Evolutionary conservation across 495 filamentous ascomycete species (phyloP), one percentile per base, ranked within the genome.

Genomic region (Tuber microsphaerosporum): DNA sequence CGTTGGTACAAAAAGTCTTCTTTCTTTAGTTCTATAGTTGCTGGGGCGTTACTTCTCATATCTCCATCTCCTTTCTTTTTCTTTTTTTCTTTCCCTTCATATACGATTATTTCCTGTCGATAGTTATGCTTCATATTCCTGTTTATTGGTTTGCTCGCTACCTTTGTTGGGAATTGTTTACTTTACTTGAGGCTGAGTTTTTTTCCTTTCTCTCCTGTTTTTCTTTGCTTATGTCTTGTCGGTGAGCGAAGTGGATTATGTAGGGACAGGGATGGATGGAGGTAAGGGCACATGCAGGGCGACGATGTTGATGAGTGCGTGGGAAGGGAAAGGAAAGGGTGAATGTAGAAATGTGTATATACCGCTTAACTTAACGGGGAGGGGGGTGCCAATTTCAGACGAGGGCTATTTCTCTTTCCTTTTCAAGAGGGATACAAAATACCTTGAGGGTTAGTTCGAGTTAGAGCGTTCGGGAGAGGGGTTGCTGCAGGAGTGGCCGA

Each of bases 221-320:
- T 51, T 76, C 70, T 42, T 76, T 37, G 19, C 70, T 45, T 70
- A 39, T 76, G 74, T 26, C 37, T 34, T 20, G 73, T 51, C 26
- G 34, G 44, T 26, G 37, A 48, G 61, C 44, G 74, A 76, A n/a
- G 74, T 68, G 20, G 45, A 70, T n/a, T 51, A 43, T 69, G 37
- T 39, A 43, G 70, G 37, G 68, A 41, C 37, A 46, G 73, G 68
- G 44, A 61, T 26, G 26, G 26, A 76, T 97, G 85, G 7, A 91
- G 90, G 34, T 1, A 89, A 83, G 26, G 95, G 95, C 72, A n/a
- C 48, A 97, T 88, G 6, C 88, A 84, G 83, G 94, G 90, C 56
- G 74, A 22, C 19, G 73, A 75, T 69, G 79, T 85, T 86, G 34
- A 69, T 44, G 37, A 84, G 68, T 83, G 43, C 2, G 74, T 76